phyloP scores from a whole-genome alignment of 2,329 filamentous ascomycete species.

The Fusarium sp. region DNA sequence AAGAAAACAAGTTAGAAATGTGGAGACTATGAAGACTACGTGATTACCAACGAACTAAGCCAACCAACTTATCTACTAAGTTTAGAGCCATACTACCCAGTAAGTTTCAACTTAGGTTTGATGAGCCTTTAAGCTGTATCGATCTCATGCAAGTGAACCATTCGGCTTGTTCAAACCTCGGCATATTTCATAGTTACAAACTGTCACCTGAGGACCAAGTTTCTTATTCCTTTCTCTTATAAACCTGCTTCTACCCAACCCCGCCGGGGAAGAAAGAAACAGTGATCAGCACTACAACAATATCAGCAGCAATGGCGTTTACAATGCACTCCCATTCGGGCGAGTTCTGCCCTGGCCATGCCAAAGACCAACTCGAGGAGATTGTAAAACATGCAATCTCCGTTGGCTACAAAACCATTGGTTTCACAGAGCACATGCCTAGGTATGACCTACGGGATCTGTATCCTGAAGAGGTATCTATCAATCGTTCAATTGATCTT shows the following conservation, averaged over 20 bases:
- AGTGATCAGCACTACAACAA: background rate
- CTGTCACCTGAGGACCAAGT: background rate
- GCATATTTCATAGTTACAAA: background rate
- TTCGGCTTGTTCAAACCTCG: background rate
- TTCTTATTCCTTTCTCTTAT: background rate
- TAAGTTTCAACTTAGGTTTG: slow-evolving; percentile 5
- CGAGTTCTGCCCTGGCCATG: slow-evolving; percentile 94
- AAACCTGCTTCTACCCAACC: background rate
- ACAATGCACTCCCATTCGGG: slow-evolving; percentile 98
- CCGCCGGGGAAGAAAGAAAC: background rate
- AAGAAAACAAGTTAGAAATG: slow-evolving; percentile 12
- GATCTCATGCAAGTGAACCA: background rate
- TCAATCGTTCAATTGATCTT: background rate
- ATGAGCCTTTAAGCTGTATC: slow-evolving; percentile 15
- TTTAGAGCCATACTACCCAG: slow-evolving; percentile 7
- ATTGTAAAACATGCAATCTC: slow-evolving; percentile 82
- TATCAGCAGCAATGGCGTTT: slow-evolving; percentile 77
- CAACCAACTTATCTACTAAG: slow-evolving; percentile 8
- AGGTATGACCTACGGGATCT: slow-evolving; percentile 78
- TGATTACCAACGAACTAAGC: background rate
- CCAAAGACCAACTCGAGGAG: slow-evolving; percentile 84
- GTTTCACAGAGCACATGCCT: slow-evolving; percentile 95
- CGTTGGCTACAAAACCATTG: slow-evolving; percentile 83
- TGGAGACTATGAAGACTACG: slow-evolving; percentile 17
- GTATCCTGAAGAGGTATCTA: slow-evolving; percentile 86